Evolutionary conservation across 495 filamentous ascomycete genomes (phyloP), one percentile per base, ranked within the genome.

Genomic region (Hypoxylon intermedium): DNA sequence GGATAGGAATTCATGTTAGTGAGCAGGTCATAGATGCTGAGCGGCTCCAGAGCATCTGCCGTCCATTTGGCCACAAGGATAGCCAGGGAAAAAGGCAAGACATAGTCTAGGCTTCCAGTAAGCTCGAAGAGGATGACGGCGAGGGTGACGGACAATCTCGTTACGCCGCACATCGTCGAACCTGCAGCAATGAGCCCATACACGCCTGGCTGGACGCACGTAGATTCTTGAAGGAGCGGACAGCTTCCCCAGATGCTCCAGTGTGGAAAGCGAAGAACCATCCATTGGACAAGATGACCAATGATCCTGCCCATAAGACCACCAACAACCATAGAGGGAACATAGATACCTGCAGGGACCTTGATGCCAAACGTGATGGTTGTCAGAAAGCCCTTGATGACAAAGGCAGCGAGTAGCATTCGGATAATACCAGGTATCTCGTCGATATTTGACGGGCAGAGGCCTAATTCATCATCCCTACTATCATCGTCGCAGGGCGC

Each of bases 1-100:
- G 94, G 94, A 62, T 98, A 98, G 7, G 91, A 89, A 72, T 98
- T 98, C 87, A 98, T 91, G 63, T 96, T 91, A 0, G 93, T 97
- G 21, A 98, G 80, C 12, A 98, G 81, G 70, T 98, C 93, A 63
- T 98, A 98, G 56, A 98, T 98, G 72, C 90, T 95, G 33, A 91
- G 82, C 40, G 94, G 94, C 71, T 98, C 94, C 33, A 98, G 81
- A 6, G 93, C 93, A 72, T 98, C 94, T 0, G 94, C 94, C 0
- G 93, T 97, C 94, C 94, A 98, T 74, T 98, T 98, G 34, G 92
- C 87, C 28, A 96, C 93, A 11, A 97, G 83, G 16, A 98, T 89
- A 6, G 90, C 89, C 36, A 98, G 73, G 1, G 92, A 97, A 73
- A 98, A 98, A 0, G 94, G 94, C 0, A 98, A 80, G 20, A 98